Evolutionary conservation across 208 protist species (phyloP), one percentile per base, ranked within the genome.

Genomic region (Acanthamoeba lenticulata): DNA sequence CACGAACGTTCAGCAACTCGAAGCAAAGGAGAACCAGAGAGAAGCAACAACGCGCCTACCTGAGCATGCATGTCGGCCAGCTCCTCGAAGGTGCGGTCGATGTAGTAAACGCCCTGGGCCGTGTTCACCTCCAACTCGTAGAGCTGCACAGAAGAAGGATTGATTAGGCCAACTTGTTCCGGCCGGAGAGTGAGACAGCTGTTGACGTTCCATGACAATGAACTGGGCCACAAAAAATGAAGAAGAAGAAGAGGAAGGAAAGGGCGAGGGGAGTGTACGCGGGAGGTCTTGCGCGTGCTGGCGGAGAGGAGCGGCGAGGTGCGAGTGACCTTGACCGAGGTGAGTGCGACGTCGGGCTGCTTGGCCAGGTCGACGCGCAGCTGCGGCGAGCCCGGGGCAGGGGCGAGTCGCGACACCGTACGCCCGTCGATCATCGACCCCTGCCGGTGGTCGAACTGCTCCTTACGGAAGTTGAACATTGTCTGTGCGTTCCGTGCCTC

Each of bases 111-210:
- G 17, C 72, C 72, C 40, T 49, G 34, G 21, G 72, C 44, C 13
- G 72, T 83, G 72, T 32, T 83, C 34, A 83, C 72, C 24, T 83
- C 72, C 21, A 83, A 17, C 29, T 83, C 72, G 40, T 83, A 83
- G 21, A 83, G 21, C 72, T 83, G 42, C 34, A 27, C 1, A 27
- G 0, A 2, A 27, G 27, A 24, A 45, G 3, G 13, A 44, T 79
- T 44, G 17, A 79, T 79, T 69, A 69, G 24, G 15, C 1, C 1
- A 69, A 15, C 11, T 69, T 69, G 60, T 49, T 15, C 45, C 15
- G 15, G 5, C 9, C 45, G 11, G 47, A n/a, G n/a, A n/a, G n/a
- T n/a, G n/a, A n/a, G n/a, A n/a, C n/a, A n/a, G n/a, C n/a, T n/a
- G n/a, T n/a, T n/a, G n/a, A n/a, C n/a, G n/a, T n/a, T n/a, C n/a